phyloP scores from a whole-genome alignment of 2,329 filamentous ascomycete genomes.

The Epichloe coenophiala region DNA sequence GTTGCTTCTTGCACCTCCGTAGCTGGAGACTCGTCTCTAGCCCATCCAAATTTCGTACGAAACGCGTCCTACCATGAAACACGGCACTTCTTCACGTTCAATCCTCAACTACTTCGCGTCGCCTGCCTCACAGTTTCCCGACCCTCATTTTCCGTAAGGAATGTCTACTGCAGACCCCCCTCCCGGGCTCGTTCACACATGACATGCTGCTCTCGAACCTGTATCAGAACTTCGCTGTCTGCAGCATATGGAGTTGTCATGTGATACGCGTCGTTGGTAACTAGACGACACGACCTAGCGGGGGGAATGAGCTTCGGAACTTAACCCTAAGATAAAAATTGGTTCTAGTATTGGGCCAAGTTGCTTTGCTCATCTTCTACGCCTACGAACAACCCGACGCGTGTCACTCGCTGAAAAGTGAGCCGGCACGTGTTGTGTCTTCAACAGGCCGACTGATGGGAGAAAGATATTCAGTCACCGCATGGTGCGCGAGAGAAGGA shows the following conservation, averaged over 20 bases:
- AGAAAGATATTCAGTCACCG: slow-evolving; percentile 44
- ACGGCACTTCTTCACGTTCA: slow-evolving; percentile 31
- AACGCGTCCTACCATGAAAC: slow-evolving; percentile 10
- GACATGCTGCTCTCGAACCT: slow-evolving; percentile 49
- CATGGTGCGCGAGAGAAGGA: slow-evolving; percentile 40
- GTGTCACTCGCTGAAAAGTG: slow-evolving; percentile 38
- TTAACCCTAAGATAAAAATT: slow-evolving; percentile 86
- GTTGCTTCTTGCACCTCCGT: background rate
- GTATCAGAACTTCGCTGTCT: slow-evolving; percentile 37
- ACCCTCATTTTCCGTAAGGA: slow-evolving; percentile 56
- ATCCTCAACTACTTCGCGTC: slow-evolving; percentile 37
- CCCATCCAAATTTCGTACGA: background rate
- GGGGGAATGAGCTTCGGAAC: slow-evolving; percentile 66
- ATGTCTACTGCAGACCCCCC: slow-evolving; percentile 40
- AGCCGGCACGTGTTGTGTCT: slow-evolving; percentile 20
- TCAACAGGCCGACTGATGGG: slow-evolving; percentile 31
- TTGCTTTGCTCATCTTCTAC: slow-evolving; percentile 60
- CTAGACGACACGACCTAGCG: slow-evolving; percentile 26
- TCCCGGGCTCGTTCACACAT: slow-evolving; percentile 21
- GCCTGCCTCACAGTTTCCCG: slow-evolving; percentile 73
- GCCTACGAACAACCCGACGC: slow-evolving; percentile 19
- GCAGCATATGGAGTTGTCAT: slow-evolving; percentile 33
- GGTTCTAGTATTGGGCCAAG: slow-evolving; percentile 63
- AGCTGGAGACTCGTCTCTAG: background rate
- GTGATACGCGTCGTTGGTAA: slow-evolving; percentile 22